Evolutionary conservation across 163 green algal genomes (phyloP).

Genomic region (Coccomyxa subellipsoidea): DNA sequence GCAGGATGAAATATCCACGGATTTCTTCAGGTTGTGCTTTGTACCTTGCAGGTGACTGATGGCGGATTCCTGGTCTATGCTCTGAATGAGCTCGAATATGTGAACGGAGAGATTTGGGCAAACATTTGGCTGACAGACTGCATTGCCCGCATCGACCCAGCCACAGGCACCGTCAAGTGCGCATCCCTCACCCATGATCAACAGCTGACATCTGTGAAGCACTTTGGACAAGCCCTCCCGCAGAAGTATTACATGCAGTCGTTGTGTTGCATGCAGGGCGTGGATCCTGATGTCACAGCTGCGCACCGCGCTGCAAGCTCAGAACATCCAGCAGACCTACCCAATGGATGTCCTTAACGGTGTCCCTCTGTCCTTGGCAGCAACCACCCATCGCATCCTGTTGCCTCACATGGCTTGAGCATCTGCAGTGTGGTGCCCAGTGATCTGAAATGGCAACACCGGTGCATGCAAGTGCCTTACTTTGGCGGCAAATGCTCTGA

Average conservation of each 20-base stretch:
- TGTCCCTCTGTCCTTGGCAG: constrained; percentile 22
- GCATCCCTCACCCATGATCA: background rate
- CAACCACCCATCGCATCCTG: too few species aligned
- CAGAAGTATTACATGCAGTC: too few species aligned
- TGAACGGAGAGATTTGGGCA: constrained; percentile 75
- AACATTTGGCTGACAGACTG: constrained; percentile 88
- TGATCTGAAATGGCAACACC: too few species aligned
- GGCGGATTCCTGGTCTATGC: constrained; percentile 33
- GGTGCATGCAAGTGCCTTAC: too few species aligned
- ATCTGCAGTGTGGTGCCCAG: too few species aligned
- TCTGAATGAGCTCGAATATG: constrained; percentile 83
- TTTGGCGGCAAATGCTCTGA: too few species aligned
- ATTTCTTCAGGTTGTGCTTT: too few species aligned
- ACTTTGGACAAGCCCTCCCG: too few species aligned
- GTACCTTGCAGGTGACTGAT: constrained; percentile 52
- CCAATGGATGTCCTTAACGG: constrained; percentile 85
- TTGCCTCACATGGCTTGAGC: too few species aligned
- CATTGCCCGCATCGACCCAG: constrained; percentile 74
- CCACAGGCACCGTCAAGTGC: constrained; percentile 48
- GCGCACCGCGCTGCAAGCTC: background rate
- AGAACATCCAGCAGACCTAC: constrained; percentile 5
- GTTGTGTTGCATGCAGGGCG: constrained; percentile 29
- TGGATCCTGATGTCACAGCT: constrained; percentile 54
- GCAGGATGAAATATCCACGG: too few species aligned
- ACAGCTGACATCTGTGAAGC: background rate